Evolutionary conservation across 148 eudicot species (phyloP).

Genomic region (Pouteria glomerata): DNA sequence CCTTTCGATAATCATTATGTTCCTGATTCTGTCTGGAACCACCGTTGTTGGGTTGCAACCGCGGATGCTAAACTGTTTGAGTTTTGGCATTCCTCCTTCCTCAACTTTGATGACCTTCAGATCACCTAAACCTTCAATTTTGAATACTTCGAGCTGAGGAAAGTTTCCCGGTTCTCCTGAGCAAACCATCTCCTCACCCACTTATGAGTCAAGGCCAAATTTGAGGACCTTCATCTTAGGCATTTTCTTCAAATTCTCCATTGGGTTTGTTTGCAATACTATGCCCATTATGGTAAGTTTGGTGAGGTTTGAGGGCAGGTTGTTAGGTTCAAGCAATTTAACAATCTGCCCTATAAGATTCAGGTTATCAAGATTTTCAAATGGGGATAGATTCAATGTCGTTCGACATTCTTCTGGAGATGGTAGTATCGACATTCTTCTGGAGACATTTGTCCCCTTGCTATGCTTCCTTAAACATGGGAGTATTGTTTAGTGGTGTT

Average conservation of each 20-base stretch:
- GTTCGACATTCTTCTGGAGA: too few relatives aligned
- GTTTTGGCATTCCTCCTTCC: constrained; percentile 3
- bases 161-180: not conserved
- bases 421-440: too few relatives aligned
- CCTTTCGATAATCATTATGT: not conserved
- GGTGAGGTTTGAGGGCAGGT: constrained; percentile 10
- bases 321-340: not conserved
- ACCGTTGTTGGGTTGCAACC: not conserved
- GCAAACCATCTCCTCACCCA: not conserved
- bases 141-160: constrained; percentile 2
- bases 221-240: constrained; percentile 1
- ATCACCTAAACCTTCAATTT: not conserved
- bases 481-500: too few relatives aligned
- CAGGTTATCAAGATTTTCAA: not conserved
- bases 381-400: not conserved
- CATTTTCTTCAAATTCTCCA: not conserved
- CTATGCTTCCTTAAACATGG: too few relatives aligned
- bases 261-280: not conserved
- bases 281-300: not conserved
- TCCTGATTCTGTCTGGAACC: not conserved
- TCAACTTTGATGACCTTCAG: not conserved
- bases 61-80: not conserved
- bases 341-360: fast-evolving
- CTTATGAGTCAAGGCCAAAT: not conserved
- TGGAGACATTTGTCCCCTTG: too few relatives aligned